A percentile compares a stretch with the other conserved stretches of the same genome.
Evolutionary conservation across 257 asterid species (phyloP).

Genomic region (Fraxinus pennsylvanica): DNA sequence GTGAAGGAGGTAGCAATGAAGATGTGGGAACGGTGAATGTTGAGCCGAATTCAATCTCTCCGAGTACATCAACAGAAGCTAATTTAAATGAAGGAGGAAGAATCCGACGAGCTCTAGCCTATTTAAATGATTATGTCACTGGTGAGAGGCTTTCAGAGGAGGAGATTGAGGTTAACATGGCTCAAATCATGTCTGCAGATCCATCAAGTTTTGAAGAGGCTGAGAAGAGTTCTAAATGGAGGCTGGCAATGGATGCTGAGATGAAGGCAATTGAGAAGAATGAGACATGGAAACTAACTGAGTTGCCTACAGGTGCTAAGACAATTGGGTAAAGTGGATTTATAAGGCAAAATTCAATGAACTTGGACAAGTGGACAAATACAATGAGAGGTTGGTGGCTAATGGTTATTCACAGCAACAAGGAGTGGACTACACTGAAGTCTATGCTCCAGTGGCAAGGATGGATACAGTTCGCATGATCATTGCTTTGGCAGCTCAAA

Average conservation of each 20-base stretch:
- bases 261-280: slow-evolving; percentile 3
- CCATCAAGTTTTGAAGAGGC: slow-evolving; percentile 1
- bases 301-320: not conserved
- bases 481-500: too few relatives aligned
- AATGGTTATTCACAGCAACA: not conserved
- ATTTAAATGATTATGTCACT: not conserved
- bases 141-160: not conserved
- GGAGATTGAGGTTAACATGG: not conserved
- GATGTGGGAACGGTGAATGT: not conserved
- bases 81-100: not conserved
- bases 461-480: too few relatives aligned
- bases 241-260: slow-evolving; percentile 9
- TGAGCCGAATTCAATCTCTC: not conserved
- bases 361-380: not conserved
- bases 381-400: not conserved
- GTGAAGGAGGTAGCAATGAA: not conserved
- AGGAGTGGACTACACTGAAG: not conserved
- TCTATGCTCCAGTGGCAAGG: too few relatives aligned
- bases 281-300: slow-evolving; percentile 1
- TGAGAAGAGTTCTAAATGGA: not conserved
- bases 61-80: not conserved
- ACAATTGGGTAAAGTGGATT: not conserved
- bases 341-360: not conserved
- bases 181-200: not conserved
- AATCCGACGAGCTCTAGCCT: not conserved